phyloP scores from a whole-genome alignment of 192 early-diverging fungal species.

The Funneliformis geosporum region DNA sequence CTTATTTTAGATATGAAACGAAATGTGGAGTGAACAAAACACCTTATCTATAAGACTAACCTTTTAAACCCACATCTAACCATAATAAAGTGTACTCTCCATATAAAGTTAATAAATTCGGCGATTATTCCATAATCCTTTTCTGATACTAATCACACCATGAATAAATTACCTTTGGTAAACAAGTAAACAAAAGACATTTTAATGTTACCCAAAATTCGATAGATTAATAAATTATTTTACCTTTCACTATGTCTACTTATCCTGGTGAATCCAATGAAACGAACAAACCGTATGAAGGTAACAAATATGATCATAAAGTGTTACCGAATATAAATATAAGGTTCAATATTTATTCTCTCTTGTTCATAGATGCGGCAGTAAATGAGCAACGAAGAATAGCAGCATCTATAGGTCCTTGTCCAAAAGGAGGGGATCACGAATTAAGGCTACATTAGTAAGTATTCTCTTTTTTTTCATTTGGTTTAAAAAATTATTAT shows the following conservation, averaged over 20 bases:
- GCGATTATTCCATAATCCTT: no score
- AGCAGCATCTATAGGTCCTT: slow-evolving; percentile 21
- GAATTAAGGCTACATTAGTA: slow-evolving; percentile 31
- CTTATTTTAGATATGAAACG: no score
- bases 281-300: background rate
- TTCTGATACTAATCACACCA: background rate
- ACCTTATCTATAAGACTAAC: no score
- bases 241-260: slow-evolving; percentile 4
- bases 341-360: background rate
- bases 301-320: background rate
- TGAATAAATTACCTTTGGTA: no score
- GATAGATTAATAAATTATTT: no score
- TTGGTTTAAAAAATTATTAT: background rate
- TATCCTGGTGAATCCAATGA: background rate
- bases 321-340: background rate
- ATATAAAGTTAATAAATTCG: no score
- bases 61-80: no score
- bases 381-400: slow-evolving; percentile 22
- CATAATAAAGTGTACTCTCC: no score
- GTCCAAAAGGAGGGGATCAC: slow-evolving; percentile 29
- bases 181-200: no score
- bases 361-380: slow-evolving; percentile 15
- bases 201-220: background rate
- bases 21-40: no score
- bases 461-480: background rate